phyloP scores from a whole-genome alignment of 1,284 basidiomycete species.

The Coriolopsis trogii region DNA sequence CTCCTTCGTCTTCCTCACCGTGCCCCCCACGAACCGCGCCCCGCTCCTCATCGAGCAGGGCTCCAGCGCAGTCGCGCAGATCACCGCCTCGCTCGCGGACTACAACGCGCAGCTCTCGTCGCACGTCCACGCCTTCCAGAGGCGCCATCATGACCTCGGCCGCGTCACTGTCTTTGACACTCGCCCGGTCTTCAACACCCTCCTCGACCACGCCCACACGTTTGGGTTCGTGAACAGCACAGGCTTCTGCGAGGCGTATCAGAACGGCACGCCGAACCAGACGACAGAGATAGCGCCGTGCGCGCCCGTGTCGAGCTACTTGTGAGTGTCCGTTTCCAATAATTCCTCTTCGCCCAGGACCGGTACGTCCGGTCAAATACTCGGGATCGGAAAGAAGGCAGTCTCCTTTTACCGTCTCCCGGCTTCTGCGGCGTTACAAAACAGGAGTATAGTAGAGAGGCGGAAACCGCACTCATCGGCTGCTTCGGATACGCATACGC shows the following conservation, averaged over 20 bases:
- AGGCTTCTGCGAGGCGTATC: conserved; percentile 61
- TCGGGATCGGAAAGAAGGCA: neutral
- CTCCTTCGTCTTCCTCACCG: conserved; percentile 68
- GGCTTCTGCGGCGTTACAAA: no score
- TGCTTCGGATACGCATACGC: no score
- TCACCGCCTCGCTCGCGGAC: conserved; percentile 46
- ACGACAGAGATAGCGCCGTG: conserved; percentile 58
- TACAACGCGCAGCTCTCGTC: conserved; percentile 53
- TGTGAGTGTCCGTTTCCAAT: conserved; percentile 44
- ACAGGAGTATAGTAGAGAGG: no score
- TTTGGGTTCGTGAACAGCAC: conserved; percentile 62
- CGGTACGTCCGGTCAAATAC: no score
- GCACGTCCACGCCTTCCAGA: conserved; percentile 44
- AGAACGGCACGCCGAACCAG: conserved; percentile 52
- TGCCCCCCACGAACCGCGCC: conserved; percentile 63
- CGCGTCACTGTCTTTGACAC: conserved; percentile 56
- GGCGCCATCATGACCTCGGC: conserved; percentile 45
- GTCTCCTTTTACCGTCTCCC: no score
- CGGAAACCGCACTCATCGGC: no score
- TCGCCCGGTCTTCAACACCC: conserved; percentile 56
- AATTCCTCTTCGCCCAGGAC: neutral
- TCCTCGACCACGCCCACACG: conserved; percentile 52
- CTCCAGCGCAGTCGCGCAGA: conserved; percentile 34
- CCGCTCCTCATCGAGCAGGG: conserved; percentile 59
- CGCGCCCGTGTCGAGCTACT: conserved; percentile 65